Evolutionary conservation across 176 grass and related monocot genomes (phyloP).

Genomic region (Echinochloa phyllopogon): DNA sequence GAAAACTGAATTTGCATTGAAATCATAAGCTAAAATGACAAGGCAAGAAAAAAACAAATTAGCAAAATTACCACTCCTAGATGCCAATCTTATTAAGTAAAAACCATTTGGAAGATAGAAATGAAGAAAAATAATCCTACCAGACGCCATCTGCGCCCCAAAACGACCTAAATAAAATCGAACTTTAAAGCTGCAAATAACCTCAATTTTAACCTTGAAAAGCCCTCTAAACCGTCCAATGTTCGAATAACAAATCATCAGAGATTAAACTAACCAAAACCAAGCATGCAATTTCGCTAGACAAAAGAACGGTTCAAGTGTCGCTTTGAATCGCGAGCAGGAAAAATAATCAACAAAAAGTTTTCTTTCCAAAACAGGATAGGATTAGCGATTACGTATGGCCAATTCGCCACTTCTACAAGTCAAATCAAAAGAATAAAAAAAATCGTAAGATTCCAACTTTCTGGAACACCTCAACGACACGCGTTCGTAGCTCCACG

Average conservation of each 20-base stretch:
- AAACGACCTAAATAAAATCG: background rate
- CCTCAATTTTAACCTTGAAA: background rate
- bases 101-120: background rate
- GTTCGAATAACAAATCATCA: constrained; percentile 16
- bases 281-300: constrained; percentile 4
- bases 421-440: background rate
- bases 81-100: background rate
- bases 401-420: background rate
- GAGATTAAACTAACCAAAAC: background rate
- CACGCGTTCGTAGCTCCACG: constrained; percentile 16
- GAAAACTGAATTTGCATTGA: constrained; percentile 27
- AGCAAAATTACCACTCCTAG: background rate
- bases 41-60: background rate
- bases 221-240: background rate
- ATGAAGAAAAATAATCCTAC: background rate
- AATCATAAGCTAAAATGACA: background rate
- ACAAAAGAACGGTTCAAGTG: background rate
- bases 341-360: background rate
- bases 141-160: background rate
- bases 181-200: background rate
- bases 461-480: constrained; percentile 31
- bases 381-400: background rate
- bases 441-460: constrained; percentile 16
- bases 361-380: background rate
- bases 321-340: background rate